Base-by-base conservation (phyloP, 371 early-diverging fungal genomes). In the Rhizomucor miehei region DNA sequence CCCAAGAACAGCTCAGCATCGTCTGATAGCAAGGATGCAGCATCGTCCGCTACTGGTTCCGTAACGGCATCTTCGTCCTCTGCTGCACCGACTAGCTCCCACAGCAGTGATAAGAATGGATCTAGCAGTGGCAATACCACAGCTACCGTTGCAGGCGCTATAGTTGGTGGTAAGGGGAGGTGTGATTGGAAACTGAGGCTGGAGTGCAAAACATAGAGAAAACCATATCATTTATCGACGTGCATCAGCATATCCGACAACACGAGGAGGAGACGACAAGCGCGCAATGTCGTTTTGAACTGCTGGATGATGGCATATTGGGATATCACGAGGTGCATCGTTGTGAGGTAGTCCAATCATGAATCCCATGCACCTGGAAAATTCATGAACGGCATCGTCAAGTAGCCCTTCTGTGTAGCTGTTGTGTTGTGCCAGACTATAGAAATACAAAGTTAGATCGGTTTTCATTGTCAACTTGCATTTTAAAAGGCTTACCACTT, bases 291-390 rank as follows among this genome's bases (percentile, higher is more conserved):
- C 52, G 14, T 56, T 46, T 34, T 68, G 63, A 34, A 71, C 59
- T 48, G 62, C 54, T 50, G 66, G 47, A 19, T 63, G 62, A 54
- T 62, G 65, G 39, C 66, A 66, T n/a, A 61, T 40, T 9, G 66
- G 56, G 2, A 55, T 54, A 46, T 54, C 57, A 46, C 49, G 57
- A 43, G 54, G 51, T 12, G 44, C 41, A 40, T 54, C 54, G 2
- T 45, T 58, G 6, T 49, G 49, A 16, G 63, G 51, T 36, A 68
- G 59, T 5, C 86, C 89, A 65, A 88, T 84, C 57, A 88, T 69
- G 76, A 82, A 88, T 17, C 90, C 88, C 17, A 90, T 74, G 23
- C 75, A 72, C n/a, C 66, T 53, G 44, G 71, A 75, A 57, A 92
- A 90, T 63, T 86, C 86, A 50, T 85, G 75, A 13, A 84, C 77